These are phyloP conservation scores for Acacia melanoxylon DNA, from an alignment of 306 rosid species.

Conservation along the genomic window DNA sequence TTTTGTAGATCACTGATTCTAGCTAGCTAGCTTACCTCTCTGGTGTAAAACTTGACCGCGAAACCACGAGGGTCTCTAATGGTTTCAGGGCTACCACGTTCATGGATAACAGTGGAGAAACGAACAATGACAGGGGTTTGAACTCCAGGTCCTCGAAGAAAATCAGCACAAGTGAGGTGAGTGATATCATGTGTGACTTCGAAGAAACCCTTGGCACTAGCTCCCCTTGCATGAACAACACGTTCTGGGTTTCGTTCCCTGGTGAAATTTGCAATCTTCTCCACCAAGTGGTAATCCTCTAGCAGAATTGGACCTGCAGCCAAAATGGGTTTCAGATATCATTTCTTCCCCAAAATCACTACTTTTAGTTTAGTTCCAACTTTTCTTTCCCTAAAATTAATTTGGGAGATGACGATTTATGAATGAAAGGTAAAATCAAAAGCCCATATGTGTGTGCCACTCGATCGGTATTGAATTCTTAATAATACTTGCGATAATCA, in stretches of 20 bases:
- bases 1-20: too few species aligned
- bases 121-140: constrained; percentile 95
- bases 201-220: constrained; percentile 99
- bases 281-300: constrained; percentile 94
- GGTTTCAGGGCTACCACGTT: constrained; percentile 98
- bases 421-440: background rate
- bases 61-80: background rate
- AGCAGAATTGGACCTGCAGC: constrained; percentile 88
- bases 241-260: constrained; percentile 94
- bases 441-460: background rate
- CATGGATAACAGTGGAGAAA: constrained; percentile 93
- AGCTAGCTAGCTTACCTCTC: background rate
- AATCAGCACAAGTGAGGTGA: constrained; percentile 88
- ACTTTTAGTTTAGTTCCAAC: background rate
- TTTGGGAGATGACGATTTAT: background rate
- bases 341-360: background rate
- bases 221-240: constrained; percentile 98
- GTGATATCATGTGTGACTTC: constrained; percentile 93
- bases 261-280: constrained; percentile 84
- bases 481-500: background rate
- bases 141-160: constrained; percentile 93
- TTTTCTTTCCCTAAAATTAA: background rate
- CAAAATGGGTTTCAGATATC: background rate
- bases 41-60: background rate
- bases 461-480: background rate